Conservation (phyloP, 1,284 basidiomycete species). For the Marasmius oreades region DNA sequence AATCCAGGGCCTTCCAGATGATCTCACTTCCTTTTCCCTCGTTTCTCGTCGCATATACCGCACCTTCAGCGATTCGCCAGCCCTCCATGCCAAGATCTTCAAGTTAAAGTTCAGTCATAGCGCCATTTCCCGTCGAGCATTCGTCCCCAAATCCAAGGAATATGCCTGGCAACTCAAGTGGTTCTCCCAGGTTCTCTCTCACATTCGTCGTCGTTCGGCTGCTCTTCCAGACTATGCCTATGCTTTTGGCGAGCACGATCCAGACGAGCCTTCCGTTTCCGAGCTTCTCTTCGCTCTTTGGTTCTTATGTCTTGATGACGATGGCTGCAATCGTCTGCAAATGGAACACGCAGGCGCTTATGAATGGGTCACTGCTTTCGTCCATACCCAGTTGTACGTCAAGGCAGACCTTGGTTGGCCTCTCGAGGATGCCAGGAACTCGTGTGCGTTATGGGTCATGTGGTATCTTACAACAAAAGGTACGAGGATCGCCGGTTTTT, state of each 20-base stretch:
- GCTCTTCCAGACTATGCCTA: neutral
- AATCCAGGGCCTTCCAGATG: neutral
- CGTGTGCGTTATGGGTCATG: conserved; percentile 59
- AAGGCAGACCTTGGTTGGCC: conserved; percentile 50
- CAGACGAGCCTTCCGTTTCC: neutral
- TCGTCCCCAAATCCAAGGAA: neutral
- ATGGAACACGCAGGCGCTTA: neutral
- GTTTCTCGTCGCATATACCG: neutral
- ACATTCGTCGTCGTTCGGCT: neutral
- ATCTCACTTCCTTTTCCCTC: neutral
- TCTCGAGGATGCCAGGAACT: conserved; percentile 40
- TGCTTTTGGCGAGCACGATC: neutral
- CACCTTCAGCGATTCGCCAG: neutral
- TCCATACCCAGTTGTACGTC: conserved; percentile 44
- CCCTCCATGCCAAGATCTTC: conserved; percentile 1
- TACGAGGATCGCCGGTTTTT: conserved; percentile 20
- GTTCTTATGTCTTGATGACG: conserved; percentile 1
- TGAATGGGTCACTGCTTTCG: conserved; percentile 7
- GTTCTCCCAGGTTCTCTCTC: neutral
- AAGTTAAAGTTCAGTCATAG: conserved; percentile 2
- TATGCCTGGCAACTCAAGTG: conserved; percentile 1
- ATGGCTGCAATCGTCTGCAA: conserved; percentile 1
- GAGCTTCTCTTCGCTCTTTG: neutral
- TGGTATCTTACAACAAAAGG: conserved; percentile 57
- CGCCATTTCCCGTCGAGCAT: conserved; percentile 1